Evolutionary conservation across 768 basidiomycete genomes (phyloP).

Genomic region (Leucocoprinus leucothites): DNA sequence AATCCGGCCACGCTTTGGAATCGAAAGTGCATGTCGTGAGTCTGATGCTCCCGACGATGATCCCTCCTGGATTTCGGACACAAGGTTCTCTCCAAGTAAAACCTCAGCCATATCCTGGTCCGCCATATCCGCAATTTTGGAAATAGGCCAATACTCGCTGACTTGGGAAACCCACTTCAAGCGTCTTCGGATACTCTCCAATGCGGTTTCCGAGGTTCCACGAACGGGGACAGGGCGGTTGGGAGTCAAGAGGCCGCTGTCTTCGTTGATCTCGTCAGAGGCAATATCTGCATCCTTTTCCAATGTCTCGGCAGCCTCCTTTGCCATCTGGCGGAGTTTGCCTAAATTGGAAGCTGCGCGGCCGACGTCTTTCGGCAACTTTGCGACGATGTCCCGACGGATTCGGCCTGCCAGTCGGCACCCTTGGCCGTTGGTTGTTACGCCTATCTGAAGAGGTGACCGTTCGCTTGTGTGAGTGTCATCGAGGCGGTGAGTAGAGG

Average conservation of each 20-base stretch:
- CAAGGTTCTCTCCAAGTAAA: conserved; percentile 36
- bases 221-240: conserved; percentile 67
- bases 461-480: conserved; percentile 41
- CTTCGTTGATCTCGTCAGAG: conserved; percentile 49
- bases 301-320: conserved; percentile 22
- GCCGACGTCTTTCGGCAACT: conserved; percentile 70
- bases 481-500: conserved; percentile 79
- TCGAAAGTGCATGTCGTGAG: conserved; percentile 32
- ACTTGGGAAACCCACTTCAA: conserved; percentile 96
- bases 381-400: conserved; percentile 76
- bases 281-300: conserved; percentile 23
- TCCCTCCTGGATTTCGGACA: conserved; percentile 14
- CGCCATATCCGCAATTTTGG: conserved; percentile 68
- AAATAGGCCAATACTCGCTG: conserved; percentile 93
- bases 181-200: conserved; percentile 54
- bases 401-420: conserved; percentile 82
- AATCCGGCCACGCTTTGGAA: conserved; percentile 61
- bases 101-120: conserved; percentile 65
- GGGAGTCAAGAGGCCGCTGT: conserved; percentile 53
- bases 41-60: conserved; percentile 12
- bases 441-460: conserved; percentile 67
- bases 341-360: conserved; percentile 75
- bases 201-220: conserved; percentile 29
- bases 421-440: conserved; percentile 90
- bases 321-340: conserved; percentile 56